Conservation (phyloP, 1,284 basidiomycete species). For the Tilletia caries region DNA sequence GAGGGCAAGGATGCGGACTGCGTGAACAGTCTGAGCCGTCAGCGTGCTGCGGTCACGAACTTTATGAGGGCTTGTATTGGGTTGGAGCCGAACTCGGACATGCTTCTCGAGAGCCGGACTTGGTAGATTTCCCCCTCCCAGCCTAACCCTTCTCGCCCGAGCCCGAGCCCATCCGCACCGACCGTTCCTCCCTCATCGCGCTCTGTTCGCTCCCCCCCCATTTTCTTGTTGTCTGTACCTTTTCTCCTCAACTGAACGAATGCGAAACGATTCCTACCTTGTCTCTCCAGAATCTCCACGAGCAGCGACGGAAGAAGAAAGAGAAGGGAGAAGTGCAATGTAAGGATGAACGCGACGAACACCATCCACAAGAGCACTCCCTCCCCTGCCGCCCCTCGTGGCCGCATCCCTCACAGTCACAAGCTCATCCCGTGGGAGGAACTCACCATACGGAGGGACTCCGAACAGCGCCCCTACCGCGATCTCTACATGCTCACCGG, state of each 20-base stretch:
- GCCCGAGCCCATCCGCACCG: too few relatives aligned
- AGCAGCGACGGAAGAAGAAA: too few relatives aligned
- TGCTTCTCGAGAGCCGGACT: slow-evolving; percentile 47
- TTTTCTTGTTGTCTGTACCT: too few relatives aligned
- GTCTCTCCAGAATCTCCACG: too few relatives aligned
- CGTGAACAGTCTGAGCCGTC: slow-evolving; percentile 90
- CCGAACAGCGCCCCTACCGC: neutral
- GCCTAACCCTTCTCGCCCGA: neutral
- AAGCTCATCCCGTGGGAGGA: slow-evolving; percentile 7
- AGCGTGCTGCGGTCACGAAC: slow-evolving; percentile 87
- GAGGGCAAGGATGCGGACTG: slow-evolving; percentile 64
- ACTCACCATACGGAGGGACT: neutral
- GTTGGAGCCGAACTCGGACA: slow-evolving; percentile 48
- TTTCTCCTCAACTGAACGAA: too few relatives aligned
- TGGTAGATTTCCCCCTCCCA: slow-evolving; percentile 26
- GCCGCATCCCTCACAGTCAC: slow-evolving; percentile 9
- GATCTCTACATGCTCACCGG: slow-evolving; percentile 2
- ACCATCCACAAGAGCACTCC: neutral
- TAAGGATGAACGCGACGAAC: too few relatives aligned
- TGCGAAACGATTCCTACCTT: too few relatives aligned
- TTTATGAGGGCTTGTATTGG: slow-evolving; percentile 67
- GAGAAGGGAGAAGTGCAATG: too few relatives aligned
- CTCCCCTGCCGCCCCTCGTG: neutral
- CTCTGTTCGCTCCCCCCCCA: too few relatives aligned
- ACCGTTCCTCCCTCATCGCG: too few relatives aligned